Evolutionary conservation across 2,329 filamentous ascomycete species (phyloP), one percentile per base, ranked within the genome.

Genomic region (Ascochyta pisi): DNA sequence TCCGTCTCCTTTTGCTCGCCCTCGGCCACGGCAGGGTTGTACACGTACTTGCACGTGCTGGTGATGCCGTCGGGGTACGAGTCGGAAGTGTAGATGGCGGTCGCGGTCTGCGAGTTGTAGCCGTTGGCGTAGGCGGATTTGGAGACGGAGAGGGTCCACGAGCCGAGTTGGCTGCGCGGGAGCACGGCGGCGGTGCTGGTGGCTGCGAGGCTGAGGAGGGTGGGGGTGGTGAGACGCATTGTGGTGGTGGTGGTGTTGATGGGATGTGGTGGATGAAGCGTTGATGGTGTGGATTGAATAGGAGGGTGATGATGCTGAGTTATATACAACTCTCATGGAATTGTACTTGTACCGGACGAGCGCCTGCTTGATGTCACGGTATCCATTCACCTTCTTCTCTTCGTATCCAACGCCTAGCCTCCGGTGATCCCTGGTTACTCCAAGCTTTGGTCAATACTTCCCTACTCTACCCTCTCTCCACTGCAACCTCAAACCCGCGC

Each of bases 31-130:
- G 27, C 7, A 1, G 56, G 57, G n/a, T 57, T 47, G 19, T 24
- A 41, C 29, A 22, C 41, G 23, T 40, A 40, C 8, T 16, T 41
- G 48, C 57, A 58, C 2, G 42, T 44, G 37, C 27, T 52, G 7
- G 29, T 45, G 8, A 54, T 38, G 43, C 46, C 37, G n/a, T 45
- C 48, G 22, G 58, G 38, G 34, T 52, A 47, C 3, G 24, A 19
- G 22, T 45, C 39, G 24, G 50, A 57, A 6, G 53, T 56, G 44
- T 57, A 63, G 33, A 49, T 43, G 4, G 58, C 58, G 27, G 40
- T 31, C 0, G 54, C 41, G 24, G 45, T 56, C 10, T 27, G 33
- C 15, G 43, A 42, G 4, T 42, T n/a, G 48, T 26, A 59, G 26
- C 57, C 57, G 31, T 56, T 59, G 13, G 57, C 57, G 41, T 33